These are phyloP conservation scores for Hordeum marinum DNA, from an alignment of 176 grass and related monocot species.

Conservation along the genomic window DNA sequence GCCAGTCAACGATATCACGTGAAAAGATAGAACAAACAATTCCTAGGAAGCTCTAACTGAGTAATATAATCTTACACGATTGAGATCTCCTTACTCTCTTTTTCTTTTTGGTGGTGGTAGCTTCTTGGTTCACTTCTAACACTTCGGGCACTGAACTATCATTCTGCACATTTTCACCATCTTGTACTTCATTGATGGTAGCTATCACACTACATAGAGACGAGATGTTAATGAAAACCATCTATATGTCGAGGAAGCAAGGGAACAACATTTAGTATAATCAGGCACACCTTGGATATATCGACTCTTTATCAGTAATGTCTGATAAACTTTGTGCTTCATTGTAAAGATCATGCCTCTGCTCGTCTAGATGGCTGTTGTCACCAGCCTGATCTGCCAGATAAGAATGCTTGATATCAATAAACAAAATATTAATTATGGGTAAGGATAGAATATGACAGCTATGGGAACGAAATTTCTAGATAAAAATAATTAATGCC, in stretches of 20 bases:
- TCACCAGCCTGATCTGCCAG: slow-evolving; percentile 28
- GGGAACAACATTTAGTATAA: neutral
- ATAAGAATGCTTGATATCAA: neutral
- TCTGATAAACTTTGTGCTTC: slow-evolving; percentile 20
- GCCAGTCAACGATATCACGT: slow-evolving; percentile 2
- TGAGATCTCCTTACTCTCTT: slow-evolving; percentile 69
- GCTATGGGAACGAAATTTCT: slow-evolving; percentile 2
- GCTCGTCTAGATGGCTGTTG: slow-evolving; percentile 21
- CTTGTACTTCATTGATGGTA: slow-evolving; percentile 30
- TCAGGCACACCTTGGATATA: slow-evolving; percentile 44
- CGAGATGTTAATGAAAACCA: slow-evolving; percentile 20
- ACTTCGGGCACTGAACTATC: slow-evolving; percentile 11
- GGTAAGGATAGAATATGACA: neutral
- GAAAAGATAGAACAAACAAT: slow-evolving; percentile 19
- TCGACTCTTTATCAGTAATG: slow-evolving; percentile 18
- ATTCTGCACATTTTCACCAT: slow-evolving; percentile 30
- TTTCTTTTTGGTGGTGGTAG: slow-evolving; percentile 56
- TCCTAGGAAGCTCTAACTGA: slow-evolving; percentile 26
- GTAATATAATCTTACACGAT: slow-evolving; percentile 55
- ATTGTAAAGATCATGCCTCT: slow-evolving; percentile 14
- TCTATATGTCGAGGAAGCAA: neutral
- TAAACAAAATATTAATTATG: neutral
- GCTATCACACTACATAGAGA: slow-evolving; percentile 45
- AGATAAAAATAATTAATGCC: neutral
- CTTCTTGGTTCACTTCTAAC: slow-evolving; percentile 27